phyloP scores from a whole-genome alignment of 495 filamentous ascomycete species.

The Penicillium goetzii region DNA sequence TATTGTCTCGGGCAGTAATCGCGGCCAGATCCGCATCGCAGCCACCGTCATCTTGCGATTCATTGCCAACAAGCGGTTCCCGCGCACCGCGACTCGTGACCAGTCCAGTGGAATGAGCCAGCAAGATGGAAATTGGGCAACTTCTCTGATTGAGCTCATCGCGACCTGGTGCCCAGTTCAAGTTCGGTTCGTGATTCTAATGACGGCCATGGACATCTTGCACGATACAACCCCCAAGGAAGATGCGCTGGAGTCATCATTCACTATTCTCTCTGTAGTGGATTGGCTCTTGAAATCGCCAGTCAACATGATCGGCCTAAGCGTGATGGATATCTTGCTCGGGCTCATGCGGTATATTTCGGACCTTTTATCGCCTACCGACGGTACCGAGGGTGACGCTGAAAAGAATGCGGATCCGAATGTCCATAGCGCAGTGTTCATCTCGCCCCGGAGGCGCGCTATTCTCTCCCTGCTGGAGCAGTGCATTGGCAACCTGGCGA shows the following conservation, averaged over 20 bases:
- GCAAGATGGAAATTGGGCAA: conserved; percentile 67
- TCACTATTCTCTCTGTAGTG: conserved; percentile 73
- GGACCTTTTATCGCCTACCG: conserved; percentile 66
- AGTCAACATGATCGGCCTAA: conserved; percentile 90
- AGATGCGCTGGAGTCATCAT: conserved; percentile 67
- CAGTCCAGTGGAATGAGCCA: conserved; percentile 32
- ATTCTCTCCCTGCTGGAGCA: conserved; percentile 69
- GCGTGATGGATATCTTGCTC: conserved; percentile 87
- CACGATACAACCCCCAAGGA: conserved; percentile 65
- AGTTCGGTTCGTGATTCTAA: conserved; percentile 83
- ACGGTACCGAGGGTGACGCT: conserved; percentile 34
- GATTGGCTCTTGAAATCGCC: conserved; percentile 81
- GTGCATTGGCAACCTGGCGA: conserved; percentile 84
- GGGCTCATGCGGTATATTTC: conserved; percentile 81
- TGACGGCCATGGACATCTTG: conserved; percentile 76
- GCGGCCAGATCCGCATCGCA: conserved; percentile 74
- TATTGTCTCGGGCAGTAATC: conserved; percentile 70
- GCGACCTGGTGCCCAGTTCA: conserved; percentile 88
- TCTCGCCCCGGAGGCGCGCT: conserved; percentile 52
- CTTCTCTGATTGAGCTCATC: conserved; percentile 74
- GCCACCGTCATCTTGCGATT: conserved; percentile 72
- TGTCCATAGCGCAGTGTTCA: conserved; percentile 22
- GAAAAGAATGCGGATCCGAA: conserved; percentile 27
- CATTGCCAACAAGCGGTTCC: conserved; percentile 60
- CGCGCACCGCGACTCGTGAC: conserved; percentile 27